Evolutionary conservation across 768 basidiomycete genomes (phyloP).

Genomic region (Kwoniella dejecticola): DNA sequence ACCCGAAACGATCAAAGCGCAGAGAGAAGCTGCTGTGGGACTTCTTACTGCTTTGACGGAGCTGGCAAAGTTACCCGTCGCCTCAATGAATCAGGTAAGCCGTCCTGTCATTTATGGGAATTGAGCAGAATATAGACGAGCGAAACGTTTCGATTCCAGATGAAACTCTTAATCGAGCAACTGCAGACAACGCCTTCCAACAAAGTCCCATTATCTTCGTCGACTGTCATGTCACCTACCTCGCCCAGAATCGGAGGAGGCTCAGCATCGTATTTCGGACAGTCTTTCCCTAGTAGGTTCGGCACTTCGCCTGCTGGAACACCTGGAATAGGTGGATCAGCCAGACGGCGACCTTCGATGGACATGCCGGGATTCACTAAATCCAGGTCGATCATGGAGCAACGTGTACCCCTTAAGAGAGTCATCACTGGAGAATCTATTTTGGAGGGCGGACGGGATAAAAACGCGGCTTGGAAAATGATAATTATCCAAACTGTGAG

Average conservation of each 20-base stretch:
- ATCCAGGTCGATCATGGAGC: conserved; percentile 40
- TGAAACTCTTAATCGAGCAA: conserved; percentile 35
- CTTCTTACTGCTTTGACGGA: conserved; percentile 35
- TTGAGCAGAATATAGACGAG: not conserved
- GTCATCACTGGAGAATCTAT: conserved; percentile 50
- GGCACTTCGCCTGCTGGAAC: conserved; percentile 31
- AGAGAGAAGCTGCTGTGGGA: conserved; percentile 30
- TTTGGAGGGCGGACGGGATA: conserved; percentile 53
- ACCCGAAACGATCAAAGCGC: conserved; percentile 18
- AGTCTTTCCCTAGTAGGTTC: conserved; percentile 35
- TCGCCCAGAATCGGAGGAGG: conserved; percentile 28
- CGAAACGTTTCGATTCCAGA: conserved; percentile 12
- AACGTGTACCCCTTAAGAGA: conserved; percentile 45
- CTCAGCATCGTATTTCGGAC: conserved; percentile 32
- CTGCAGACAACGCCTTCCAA: conserved; percentile 19
- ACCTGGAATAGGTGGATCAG: conserved; percentile 10
- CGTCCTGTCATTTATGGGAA: not conserved
- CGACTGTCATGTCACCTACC: conserved; percentile 26
- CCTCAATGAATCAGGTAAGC: conserved; percentile 35
- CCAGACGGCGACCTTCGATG: conserved; percentile 38
- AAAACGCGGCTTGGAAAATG: conserved; percentile 53
- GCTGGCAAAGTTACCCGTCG: conserved; percentile 31
- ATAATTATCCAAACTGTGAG: conserved; percentile 47
- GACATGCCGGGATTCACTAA: conserved; percentile 29
- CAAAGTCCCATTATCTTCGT: conserved; percentile 16